A percentile compares a stretch with the other conserved stretches of the same genome.
These are phyloP conservation scores for Triticum dicoccoides DNA, from an alignment of 176 grass and related monocot species.

Conservation along the genomic window DNA sequence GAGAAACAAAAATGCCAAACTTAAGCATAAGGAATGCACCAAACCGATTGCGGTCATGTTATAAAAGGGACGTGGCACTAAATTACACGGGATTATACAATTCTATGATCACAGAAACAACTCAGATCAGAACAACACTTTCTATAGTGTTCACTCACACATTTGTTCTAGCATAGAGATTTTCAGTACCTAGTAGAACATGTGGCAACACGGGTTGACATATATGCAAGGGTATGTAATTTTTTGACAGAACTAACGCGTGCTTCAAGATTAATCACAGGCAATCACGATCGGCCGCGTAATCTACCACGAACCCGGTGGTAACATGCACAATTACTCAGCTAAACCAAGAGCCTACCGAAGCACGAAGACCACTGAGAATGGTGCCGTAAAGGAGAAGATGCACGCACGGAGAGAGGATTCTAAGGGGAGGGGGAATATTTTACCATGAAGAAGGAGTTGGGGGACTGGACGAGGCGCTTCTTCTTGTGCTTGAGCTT, in stretches of 20 bases:
- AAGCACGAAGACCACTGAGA: background rate
- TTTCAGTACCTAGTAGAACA: background rate
- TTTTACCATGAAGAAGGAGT: slow-evolving; percentile 82
- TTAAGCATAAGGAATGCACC: background rate
- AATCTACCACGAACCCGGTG: background rate
- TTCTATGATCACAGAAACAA: background rate
- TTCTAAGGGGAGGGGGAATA: too few relatives aligned
- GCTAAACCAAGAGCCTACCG: background rate
- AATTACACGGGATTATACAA: background rate
- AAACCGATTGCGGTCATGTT: background rate
- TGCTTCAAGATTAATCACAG: background rate
- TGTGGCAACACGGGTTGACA: background rate
- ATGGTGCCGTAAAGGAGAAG: background rate
- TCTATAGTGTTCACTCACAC: background rate
- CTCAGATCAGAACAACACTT: background rate
- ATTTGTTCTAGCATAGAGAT: background rate
- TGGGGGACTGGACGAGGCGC: slow-evolving; percentile 84
- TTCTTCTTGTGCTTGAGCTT: slow-evolving; percentile 94
- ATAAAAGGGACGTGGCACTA: background rate
- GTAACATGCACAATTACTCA: background rate
- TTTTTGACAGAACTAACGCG: background rate
- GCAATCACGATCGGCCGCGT: background rate
- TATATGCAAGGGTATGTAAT: background rate
- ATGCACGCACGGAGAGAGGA: too few relatives aligned
- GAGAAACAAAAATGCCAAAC: background rate